Evolutionary conservation across 1,284 basidiomycete genomes (phyloP).

Genomic region (Puccinia hordei): DNA sequence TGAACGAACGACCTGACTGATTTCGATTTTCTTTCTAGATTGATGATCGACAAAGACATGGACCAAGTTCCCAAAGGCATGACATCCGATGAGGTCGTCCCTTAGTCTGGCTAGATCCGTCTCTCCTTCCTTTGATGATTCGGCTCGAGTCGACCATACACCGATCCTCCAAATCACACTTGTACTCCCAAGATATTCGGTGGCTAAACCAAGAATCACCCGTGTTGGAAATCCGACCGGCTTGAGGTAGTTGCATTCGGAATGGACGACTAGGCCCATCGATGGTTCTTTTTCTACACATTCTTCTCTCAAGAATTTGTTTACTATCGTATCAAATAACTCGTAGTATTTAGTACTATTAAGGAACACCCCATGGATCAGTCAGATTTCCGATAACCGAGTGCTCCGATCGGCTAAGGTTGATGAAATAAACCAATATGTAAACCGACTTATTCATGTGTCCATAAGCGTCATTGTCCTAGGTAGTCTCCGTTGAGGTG

Average conservation of each 20-base stretch:
- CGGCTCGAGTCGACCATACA: conserved; percentile 11
- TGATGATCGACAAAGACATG: conserved; percentile 23
- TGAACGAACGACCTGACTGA: neutral
- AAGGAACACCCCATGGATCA: neutral
- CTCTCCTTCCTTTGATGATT: neutral
- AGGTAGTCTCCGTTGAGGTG: too few species aligned
- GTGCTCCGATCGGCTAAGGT: neutral
- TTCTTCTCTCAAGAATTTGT: conserved; percentile 30
- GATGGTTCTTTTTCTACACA: neutral
- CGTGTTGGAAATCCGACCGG: conserved; percentile 21
- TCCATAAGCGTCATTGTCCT: conserved; percentile 47
- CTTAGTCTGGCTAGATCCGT: neutral
- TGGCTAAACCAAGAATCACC: conserved; percentile 15
- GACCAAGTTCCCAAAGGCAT: conserved; percentile 18
- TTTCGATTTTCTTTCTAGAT: neutral
- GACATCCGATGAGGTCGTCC: conserved; percentile 24
- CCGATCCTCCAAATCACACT: conserved; percentile 29
- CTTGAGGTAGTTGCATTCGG: conserved; percentile 26
- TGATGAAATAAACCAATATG: neutral
- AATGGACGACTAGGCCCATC: conserved; percentile 41
- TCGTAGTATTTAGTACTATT: conserved; percentile 42
- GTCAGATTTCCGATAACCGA: too few species aligned
- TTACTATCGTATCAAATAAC: conserved; percentile 41
- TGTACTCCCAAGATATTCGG: neutral
- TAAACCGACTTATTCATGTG: conserved; percentile 51